Conservation (phyloP, 2,329 filamentous ascomycete species). For the Coniochaeta pulveracea region DNA sequence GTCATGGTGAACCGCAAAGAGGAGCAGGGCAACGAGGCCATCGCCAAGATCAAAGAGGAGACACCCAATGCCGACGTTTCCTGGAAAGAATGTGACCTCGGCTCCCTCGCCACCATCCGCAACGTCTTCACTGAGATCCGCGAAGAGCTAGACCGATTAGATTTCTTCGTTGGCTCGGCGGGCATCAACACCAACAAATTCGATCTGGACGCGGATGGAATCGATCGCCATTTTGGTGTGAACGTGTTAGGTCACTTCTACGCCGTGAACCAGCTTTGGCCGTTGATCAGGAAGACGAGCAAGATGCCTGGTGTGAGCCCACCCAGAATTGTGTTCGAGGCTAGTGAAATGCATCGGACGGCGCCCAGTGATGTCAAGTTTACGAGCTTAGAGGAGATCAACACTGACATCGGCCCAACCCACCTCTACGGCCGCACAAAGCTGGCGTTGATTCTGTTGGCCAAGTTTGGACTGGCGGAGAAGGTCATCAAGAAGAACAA, state of each 20-base stretch:
- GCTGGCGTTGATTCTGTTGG: constrained; percentile 28
- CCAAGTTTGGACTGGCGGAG: constrained; percentile 27
- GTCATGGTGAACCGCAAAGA: constrained; percentile 24
- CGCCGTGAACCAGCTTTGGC: constrained; percentile 27
- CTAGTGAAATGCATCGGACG: constrained; percentile 26
- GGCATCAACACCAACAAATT: constrained; percentile 31
- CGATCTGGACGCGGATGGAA: constrained; percentile 22
- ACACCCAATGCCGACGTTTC: constrained; percentile 20
- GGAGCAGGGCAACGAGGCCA: constrained; percentile 18
- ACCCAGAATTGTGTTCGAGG: constrained; percentile 27
- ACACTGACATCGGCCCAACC: constrained; percentile 19
- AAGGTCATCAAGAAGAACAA: constrained; percentile 28
- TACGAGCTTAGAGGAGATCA: constrained; percentile 28
- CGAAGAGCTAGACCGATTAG: constrained; percentile 23
- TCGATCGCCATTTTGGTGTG: constrained; percentile 31
- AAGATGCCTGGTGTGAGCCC: constrained; percentile 19
- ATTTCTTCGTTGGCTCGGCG: constrained; percentile 29
- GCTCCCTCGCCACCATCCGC: constrained; percentile 22
- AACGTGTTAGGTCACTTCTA: constrained; percentile 34
- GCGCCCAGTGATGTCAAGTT: constrained; percentile 26
- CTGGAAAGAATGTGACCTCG: constrained; percentile 29
- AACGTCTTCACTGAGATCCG: constrained; percentile 24
- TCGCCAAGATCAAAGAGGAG: constrained; percentile 16
- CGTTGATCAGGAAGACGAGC: constrained; percentile 27
- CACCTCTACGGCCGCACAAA: constrained; percentile 29